Conservation (phyloP, 805 yeast genomes). For the Saturnispora besseyi region DNA sequence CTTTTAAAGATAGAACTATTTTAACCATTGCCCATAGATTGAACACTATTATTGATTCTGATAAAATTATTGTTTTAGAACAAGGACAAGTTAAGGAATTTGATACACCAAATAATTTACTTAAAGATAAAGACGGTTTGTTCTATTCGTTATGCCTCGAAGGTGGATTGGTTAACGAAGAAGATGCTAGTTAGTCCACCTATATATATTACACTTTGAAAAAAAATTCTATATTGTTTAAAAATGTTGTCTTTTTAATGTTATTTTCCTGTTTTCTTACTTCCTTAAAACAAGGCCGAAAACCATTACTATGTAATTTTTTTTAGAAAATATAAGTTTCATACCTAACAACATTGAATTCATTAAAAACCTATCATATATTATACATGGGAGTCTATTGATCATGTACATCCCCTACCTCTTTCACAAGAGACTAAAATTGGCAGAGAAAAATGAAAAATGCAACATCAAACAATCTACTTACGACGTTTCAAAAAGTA, state of each 20-base stretch:
- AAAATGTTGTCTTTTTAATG: too few species aligned
- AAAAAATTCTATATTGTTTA: background rate
- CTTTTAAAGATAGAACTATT: conserved; percentile 69
- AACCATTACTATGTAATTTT: too few species aligned
- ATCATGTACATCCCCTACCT: too few species aligned
- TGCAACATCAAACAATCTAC: background rate
- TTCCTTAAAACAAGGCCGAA: too few species aligned
- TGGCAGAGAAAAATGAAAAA: too few species aligned
- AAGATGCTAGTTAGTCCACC: background rate
- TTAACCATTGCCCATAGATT: conserved; percentile 80
- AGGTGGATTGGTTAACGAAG: conserved; percentile 45
- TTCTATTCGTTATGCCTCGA: conserved; percentile 77
- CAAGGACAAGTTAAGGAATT: conserved; percentile 70
- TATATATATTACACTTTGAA: background rate
- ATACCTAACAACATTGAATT: too few species aligned
- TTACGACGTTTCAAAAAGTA: conserved; percentile 3
- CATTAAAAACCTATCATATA: too few species aligned
- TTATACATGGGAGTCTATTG: too few species aligned
- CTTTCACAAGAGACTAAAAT: too few species aligned
- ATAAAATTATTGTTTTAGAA: conserved; percentile 66
- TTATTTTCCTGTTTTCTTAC: too few species aligned
- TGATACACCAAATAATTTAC: conserved; percentile 59
- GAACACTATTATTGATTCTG: conserved; percentile 76
- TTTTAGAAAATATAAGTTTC: too few species aligned
- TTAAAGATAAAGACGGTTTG: conserved; percentile 55